These are phyloP conservation scores for Lipomyces orientalis DNA, from an alignment of 805 yeast species.

Conservation along the genomic window DNA sequence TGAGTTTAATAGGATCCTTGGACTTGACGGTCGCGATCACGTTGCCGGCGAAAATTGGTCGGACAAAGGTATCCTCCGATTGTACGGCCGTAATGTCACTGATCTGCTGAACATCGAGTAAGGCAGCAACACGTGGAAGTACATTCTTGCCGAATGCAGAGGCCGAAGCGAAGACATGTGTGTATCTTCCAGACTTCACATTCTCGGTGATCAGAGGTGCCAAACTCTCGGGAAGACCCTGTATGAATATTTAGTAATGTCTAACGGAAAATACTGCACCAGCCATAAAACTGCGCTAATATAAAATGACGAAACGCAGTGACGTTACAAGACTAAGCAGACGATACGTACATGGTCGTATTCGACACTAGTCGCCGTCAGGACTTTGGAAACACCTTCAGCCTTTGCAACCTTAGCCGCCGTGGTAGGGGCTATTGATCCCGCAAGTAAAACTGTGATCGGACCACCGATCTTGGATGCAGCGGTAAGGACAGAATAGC, in stretches of 20 bases:
- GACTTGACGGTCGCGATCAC: conserved; percentile 82
- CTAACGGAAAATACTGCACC: neutral
- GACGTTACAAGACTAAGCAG: neutral
- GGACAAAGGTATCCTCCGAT: conserved; percentile 72
- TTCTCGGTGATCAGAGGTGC: conserved; percentile 67
- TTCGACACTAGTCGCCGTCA: conserved; percentile 62
- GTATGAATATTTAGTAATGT: neutral
- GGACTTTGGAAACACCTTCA: conserved; percentile 58
- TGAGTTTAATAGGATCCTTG: conserved; percentile 65
- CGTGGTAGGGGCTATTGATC: conserved; percentile 58
- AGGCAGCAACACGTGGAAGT: conserved; percentile 85
- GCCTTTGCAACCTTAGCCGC: conserved; percentile 62
- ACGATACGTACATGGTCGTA: conserved; percentile 57
- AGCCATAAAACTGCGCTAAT: neutral
- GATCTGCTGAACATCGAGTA: conserved; percentile 84
- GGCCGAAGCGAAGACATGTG: conserved; percentile 80
- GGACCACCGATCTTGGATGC: conserved; percentile 76
- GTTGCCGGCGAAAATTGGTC: conserved; percentile 97
- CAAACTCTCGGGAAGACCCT: conserved; percentile 74
- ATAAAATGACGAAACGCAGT: neutral
- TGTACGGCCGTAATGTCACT: conserved; percentile 78
- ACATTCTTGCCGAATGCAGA: conserved; percentile 88
- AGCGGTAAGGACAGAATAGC: conserved; percentile 68
- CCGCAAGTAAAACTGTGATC: conserved; percentile 77
- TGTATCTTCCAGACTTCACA: conserved; percentile 53